These are phyloP conservation scores for Noccaea bulbosa DNA, from an alignment of 345 rosid species.

Conservation along the genomic window DNA sequence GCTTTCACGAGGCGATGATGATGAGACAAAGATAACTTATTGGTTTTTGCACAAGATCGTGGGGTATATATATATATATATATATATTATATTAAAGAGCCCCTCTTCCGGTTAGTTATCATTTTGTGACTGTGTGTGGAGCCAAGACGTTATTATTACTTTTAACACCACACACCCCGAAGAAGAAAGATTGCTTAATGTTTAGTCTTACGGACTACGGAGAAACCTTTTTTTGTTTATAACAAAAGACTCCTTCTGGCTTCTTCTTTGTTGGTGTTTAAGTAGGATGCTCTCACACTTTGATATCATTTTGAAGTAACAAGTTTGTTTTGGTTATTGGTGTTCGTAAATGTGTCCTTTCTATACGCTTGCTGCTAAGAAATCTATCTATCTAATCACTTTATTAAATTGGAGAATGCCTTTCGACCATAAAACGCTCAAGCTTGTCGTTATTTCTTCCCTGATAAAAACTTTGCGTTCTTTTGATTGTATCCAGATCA, in stretches of 20 bases:
- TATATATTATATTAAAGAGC: neutral
- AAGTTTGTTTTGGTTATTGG: neutral
- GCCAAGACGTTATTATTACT: slow-evolving; percentile 9
- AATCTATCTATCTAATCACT: too few relatives aligned
- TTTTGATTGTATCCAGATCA: too few relatives aligned
- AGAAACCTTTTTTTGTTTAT: slow-evolving; percentile 23
- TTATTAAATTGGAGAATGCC: too few relatives aligned
- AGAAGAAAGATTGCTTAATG: slow-evolving; percentile 24
- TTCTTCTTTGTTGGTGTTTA: slow-evolving; percentile 10
- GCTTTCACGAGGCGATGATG: slow-evolving; percentile 46
- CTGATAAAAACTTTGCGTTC: too few relatives aligned
- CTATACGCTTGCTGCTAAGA: too few relatives aligned
- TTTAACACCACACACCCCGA: slow-evolving; percentile 5
- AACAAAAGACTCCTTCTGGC: slow-evolving; percentile 18
- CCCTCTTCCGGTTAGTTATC: slow-evolving; percentile 16
- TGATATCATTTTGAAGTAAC: slow-evolving; percentile 1
- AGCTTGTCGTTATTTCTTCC: too few relatives aligned
- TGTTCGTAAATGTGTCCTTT: neutral
- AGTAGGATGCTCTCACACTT: neutral
- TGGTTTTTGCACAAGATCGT: neutral
- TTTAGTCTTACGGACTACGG: neutral
- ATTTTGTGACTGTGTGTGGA: slow-evolving; percentile 31
- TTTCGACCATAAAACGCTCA: too few relatives aligned
- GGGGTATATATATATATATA: slow-evolving; percentile 23
- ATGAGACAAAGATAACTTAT: slow-evolving; percentile 30